These are phyloP conservation scores for Albophoma yamanashiensis DNA, from an alignment of 2,329 filamentous ascomycete species.

Conservation along the genomic window DNA sequence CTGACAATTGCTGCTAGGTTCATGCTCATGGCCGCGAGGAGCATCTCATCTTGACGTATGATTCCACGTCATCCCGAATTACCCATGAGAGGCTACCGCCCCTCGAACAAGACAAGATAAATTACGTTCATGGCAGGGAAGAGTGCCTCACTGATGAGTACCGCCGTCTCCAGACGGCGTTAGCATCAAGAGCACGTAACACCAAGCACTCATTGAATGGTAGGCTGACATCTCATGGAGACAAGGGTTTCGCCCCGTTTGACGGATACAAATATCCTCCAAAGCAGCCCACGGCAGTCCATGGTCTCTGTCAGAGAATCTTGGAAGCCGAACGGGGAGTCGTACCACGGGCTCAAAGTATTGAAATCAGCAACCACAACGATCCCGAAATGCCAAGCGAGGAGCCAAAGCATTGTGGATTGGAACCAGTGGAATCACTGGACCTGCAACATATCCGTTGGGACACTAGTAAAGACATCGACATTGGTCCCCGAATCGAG, in stretches of 20 bases:
- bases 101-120: constrained; percentile 12
- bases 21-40: constrained; percentile 1
- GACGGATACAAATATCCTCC: constrained; percentile 6
- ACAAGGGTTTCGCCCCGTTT: constrained; percentile 7
- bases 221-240: background rate
- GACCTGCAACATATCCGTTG: background rate
- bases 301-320: background rate
- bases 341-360: background rate
- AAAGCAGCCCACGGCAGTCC: constrained; percentile 2
- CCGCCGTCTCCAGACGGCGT: constrained; percentile 7
- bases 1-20: constrained; percentile 6
- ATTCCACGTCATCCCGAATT: constrained; percentile 2
- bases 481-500: background rate
- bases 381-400: background rate
- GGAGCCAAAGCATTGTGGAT: background rate
- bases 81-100: constrained; percentile 16
- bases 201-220: constrained; percentile 4
- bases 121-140: constrained; percentile 10
- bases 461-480: background rate
- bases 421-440: background rate
- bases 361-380: background rate
- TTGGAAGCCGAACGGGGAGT: background rate
- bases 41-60: constrained; percentile 14
- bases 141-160: constrained; percentile 6
- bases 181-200: constrained; percentile 8